Evolutionary conservation across 2,329 filamentous ascomycete species (phyloP), one percentile per base, ranked within the genome.

Genomic region (Didymella keratinophila): DNA sequence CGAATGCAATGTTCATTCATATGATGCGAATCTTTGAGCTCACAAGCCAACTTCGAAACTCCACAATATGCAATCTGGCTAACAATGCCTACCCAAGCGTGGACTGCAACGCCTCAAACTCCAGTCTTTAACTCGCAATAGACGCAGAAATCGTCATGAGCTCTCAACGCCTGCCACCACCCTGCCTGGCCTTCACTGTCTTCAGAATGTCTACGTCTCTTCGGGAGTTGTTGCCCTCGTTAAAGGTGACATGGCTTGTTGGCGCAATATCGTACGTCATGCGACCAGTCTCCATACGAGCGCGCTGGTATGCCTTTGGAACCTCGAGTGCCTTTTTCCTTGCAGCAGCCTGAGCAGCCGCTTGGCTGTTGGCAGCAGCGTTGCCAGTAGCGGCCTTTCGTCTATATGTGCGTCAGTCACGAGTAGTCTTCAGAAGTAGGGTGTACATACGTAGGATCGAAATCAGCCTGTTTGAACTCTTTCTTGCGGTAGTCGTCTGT

Each of bases 401-500:
- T 56, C 72, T 77, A 50, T 14, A 32, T 18, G 27, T 10, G 27
- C 10, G 54, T 72, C 66, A 75, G 68, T 50, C 47, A 58, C 5
- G 32, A 18, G 41, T n/a, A 6, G 16, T 36, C 18, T 3, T 34
- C n/a, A 27, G 27, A 12, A 12, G 49, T 36, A 34, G 61, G 56
- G 21, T 60, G 48, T 11, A 72, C 74, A 41, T 80, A 80, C 79
- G 76, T 80, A 62, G 86, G 86, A 72, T 89, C 87, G 70, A 86
- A 89, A 30, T 82, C 81, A 25, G 81, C 84, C 60, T 84, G 81
- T 52, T 82, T 79, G 66, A 86, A 83, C 48, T 84, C 82, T 81
- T 97, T 95, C 82, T 97, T 95, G 79, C 92, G 93, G 81, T 96
- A 97, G 77, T 97, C 93, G 70, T 97, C 93, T 61, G 91, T 96